Evolutionary conservation across 2,329 filamentous ascomycete genomes (phyloP), one percentile per base, ranked within the genome.

Genomic region (Pestalotiopsis sp.): DNA sequence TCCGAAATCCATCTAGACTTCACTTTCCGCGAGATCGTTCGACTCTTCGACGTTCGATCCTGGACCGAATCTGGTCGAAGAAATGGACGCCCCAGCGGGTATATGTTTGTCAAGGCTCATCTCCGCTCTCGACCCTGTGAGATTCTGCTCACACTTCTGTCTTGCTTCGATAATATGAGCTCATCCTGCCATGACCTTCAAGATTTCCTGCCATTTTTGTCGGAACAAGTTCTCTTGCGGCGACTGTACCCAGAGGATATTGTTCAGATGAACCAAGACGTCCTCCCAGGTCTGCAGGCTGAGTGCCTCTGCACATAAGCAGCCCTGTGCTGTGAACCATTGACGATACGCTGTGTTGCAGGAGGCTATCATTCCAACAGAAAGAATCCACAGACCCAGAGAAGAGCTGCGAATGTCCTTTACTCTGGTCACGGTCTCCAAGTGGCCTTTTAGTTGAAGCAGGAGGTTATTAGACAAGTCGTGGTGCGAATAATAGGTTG

Each of bases 401-500:
- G 31, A 66, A 1, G 78, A 76, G 31, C 68, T 71, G 23, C 74
- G 66, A 0, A 70, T 25, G 3, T 66, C 59, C 1, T 64, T 20
- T 5, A 36, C 69, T 27, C 49, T 62, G 27, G 73, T 68, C 7
- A 76, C 56, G 39, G 12, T 13, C 74, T 69, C 64, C 4, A 85
- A 74, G 31, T 80, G 70, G 1, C 68, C 38, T 25, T 74, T 76
- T 14, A 85, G 75, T 23, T 73, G 77, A 2, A 68, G 36, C 13
- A 82, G 70, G 1, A 84, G 76, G 0, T 70, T 75, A 60, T 79
- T 77, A 3, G 80, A 69, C 12, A 87, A 77, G 11, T 77, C 78
- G 0, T 77, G 79, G 69, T 88, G 86, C 1, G 86, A 84, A 70
- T 86, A 89, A 71, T 88, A 89, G 9, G 86, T 87, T 36, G 86